Base-by-base conservation (phyloP, 345 rosid genomes). In the Syzygium aqueum region DNA sequence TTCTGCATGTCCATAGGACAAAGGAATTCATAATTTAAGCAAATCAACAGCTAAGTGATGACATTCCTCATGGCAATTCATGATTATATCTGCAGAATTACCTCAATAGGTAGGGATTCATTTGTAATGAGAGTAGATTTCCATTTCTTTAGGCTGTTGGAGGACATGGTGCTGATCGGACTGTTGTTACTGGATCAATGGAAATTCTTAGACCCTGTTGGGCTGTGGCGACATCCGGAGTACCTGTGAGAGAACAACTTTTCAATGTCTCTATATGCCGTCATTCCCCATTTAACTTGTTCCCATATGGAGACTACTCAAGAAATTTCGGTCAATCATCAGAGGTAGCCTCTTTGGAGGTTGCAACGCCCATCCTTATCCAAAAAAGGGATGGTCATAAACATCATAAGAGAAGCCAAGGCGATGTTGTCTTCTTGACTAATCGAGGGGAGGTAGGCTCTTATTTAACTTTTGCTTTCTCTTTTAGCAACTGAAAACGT, bases 141-240 rank as follows among this genome's bases (percentile, higher is more conserved):
- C 80, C 80, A 88, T 54, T 85, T 86, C 86, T 90, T 88, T 91
- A 98, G 99, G 96, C 98, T 89, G 99, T 98, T 51, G 99, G 99
- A 56, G 98, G 98, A 91, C 93, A 94, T 94, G 98, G 93, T 54
- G 90, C 90, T 0, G 93, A 91, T 89, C 89, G 88, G 86, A 90
- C 91, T 89, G 94, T 93, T 78, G 89, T 93, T 53, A 91, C 90
- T 73, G 93, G 93, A 88, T 91, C 94, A 28, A 91, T 93, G 94
- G 94, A 93, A 84, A 92, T 93, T 84, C 89, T 93, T 84, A 87
- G 86, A 86, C 94, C 94, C 52, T 93, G 94, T 85, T 93, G 92
- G 99, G 99, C 99, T 83, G 96, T 98, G 88, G 99, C 98, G 57
- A 98, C 99, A 88, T 98, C 98, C 30, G 99, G 99, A 61, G 98